Percentiles rank a stretch among this genome's conserved stretches.
These are phyloP conservation scores for Neostapfia colusana DNA, from an alignment of 176 grass and related monocot species.

Conservation along the genomic window DNA sequence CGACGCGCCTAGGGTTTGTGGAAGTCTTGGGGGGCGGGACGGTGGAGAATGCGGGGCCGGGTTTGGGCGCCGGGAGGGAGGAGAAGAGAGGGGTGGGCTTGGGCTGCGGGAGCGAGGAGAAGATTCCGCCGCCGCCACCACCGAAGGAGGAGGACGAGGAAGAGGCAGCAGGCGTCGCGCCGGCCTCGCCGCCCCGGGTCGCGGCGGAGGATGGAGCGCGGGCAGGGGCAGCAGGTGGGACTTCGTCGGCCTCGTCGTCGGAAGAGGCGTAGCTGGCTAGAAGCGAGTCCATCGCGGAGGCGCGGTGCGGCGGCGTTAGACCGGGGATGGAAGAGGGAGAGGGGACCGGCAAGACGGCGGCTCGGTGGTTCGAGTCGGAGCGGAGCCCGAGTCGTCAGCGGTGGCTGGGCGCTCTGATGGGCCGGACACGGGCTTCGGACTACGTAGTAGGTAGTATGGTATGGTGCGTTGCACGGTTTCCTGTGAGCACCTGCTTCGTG, in stretches of 20 bases:
- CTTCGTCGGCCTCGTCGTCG: conserved; percentile 58
- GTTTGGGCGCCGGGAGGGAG: conserved; percentile 41
- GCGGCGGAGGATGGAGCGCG: neutral
- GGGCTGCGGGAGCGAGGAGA: conserved; percentile 57
- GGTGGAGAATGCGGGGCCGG: conserved; percentile 50
- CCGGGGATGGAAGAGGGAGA: neutral
- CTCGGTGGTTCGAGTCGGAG: conserved; percentile 2
- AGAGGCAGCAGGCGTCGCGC: conserved; percentile 25
- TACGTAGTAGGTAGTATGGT: no score
- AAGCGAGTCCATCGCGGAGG: conserved; percentile 73
- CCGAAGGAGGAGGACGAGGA: conserved; percentile 9
- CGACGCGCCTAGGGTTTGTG: conserved; percentile 74
- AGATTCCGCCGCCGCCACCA: conserved; percentile 28
- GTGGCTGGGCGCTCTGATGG: neutral
- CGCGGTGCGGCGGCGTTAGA: neutral
- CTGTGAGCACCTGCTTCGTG: no score
- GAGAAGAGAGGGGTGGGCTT: conserved; percentile 38
- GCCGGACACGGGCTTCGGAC: neutral
- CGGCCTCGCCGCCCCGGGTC: neutral
- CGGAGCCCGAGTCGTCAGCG: conserved; percentile 26
- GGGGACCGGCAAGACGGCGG: neutral
- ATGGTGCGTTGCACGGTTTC: no score
- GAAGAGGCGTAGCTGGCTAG: conserved; percentile 91
- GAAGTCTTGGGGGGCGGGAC: conserved; percentile 54
- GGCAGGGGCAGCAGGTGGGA: conserved; percentile 8